Conservation (phyloP, 495 filamentous ascomycete genomes). For the Aspergillus leporis region DNA sequence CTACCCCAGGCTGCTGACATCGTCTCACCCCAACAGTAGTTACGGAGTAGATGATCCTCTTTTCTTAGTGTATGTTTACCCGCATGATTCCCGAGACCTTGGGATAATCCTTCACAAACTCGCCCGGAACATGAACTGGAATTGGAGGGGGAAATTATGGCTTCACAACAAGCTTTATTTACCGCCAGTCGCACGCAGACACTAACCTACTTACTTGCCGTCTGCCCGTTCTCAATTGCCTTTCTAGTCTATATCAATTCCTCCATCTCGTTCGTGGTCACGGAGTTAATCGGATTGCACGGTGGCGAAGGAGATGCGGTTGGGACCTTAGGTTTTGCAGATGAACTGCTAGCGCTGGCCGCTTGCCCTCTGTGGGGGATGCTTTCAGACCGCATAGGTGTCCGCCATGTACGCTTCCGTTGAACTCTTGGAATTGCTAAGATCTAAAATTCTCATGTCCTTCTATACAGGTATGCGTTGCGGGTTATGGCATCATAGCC, state of each 20-base stretch:
- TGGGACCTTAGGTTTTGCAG: constrained; percentile 91
- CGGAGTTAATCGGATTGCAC: constrained; percentile 77
- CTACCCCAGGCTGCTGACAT: no score
- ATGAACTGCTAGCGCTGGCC: constrained; percentile 87
- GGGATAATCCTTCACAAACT: background rate
- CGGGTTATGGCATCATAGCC: constrained; percentile 80
- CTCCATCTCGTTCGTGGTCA: constrained; percentile 90
- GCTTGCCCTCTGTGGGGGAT: constrained; percentile 93
- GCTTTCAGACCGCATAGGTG: constrained; percentile 84
- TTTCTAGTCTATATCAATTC: constrained; percentile 98
- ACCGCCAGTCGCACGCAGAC: constrained; percentile 73
- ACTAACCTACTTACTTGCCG: constrained; percentile 79
- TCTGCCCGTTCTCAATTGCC: constrained; percentile 92
- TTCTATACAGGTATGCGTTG: constrained; percentile 60
- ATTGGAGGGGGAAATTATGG: constrained; percentile 22
- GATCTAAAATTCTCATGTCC: constrained; percentile 5
- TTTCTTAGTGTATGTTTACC: background rate
- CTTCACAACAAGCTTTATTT: constrained; percentile 43
- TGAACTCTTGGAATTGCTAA: background rate
- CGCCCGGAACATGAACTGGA: background rate
- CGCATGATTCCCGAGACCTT: background rate
- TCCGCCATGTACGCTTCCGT: constrained; percentile 56
- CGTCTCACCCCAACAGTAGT: background rate
- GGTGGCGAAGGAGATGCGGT: constrained; percentile 83
- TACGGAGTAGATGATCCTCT: no score